Evolutionary conservation across 2,329 filamentous ascomycete species (phyloP).

Genomic region (Alternaria ventricosa): DNA sequence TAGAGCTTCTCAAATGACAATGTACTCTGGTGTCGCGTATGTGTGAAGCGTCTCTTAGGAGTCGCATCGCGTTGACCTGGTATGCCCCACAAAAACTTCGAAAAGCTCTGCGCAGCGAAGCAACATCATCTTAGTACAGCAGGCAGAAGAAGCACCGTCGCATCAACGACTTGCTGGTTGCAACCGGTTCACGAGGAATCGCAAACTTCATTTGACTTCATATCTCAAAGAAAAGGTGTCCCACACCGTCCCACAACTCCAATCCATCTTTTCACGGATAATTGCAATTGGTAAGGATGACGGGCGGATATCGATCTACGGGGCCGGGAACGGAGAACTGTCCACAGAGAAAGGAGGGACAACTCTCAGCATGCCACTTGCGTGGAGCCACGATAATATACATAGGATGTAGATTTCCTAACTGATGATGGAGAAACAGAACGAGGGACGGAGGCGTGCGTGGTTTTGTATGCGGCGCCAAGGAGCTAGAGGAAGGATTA

Average conservation of each 20-base stretch:
- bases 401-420: slow-evolving; percentile 40
- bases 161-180: too few species aligned
- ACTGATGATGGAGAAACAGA: slow-evolving; percentile 46
- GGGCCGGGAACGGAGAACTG: slow-evolving; percentile 54
- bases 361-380: slow-evolving; percentile 53
- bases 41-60: background rate
- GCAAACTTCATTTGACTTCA: too few species aligned
- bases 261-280: slow-evolving; percentile 51
- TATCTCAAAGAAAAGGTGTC: slow-evolving; percentile 28
- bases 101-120: background rate
- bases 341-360: slow-evolving; percentile 42
- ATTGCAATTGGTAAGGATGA: slow-evolving; percentile 49
- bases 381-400: slow-evolving; percentile 49
- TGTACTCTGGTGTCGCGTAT: background rate
- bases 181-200: too few species aligned
- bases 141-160: background rate
- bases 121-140: background rate
- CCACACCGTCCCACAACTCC: slow-evolving; percentile 53
- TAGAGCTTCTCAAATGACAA: too few species aligned
- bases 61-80: background rate
- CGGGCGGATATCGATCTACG: slow-evolving; percentile 47
- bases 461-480: slow-evolving; percentile 27
- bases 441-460: slow-evolving; percentile 28
- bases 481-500: background rate
- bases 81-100: background rate